phyloP scores from a whole-genome alignment of 768 basidiomycete genomes.

The Naganishia randhawae region DNA sequence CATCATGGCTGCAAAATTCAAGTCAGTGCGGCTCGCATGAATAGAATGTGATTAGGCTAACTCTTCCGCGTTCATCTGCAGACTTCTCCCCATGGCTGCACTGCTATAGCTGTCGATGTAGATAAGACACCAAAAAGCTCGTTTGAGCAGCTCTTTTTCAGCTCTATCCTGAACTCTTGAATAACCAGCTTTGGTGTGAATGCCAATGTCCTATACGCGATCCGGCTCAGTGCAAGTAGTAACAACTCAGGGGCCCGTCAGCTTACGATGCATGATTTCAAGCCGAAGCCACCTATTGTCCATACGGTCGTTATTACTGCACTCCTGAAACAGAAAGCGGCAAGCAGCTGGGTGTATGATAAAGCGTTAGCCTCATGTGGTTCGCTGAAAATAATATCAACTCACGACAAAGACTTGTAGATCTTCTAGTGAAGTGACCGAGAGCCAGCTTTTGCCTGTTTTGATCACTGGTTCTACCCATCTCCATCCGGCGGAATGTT shows the following conservation, averaged over 20 bases:
- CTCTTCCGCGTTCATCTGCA: conserved; percentile 73
- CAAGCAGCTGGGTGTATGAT: conserved; percentile 54
- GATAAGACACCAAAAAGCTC: conserved; percentile 65
- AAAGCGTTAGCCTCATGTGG: neutral
- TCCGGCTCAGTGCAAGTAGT: neutral
- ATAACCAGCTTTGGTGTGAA: conserved; percentile 59
- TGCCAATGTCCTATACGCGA: conserved; percentile 64
- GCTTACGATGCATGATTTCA: conserved; percentile 57
- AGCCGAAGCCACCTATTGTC: conserved; percentile 64
- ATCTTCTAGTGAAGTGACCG: conserved; percentile 63
- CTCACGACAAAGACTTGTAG: conserved; percentile 65
- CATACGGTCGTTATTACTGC: conserved; percentile 53
- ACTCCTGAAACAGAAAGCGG: conserved; percentile 44
- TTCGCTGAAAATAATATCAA: conserved; percentile 52
- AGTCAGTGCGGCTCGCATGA: conserved; percentile 32
- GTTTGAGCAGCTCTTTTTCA: conserved; percentile 73
- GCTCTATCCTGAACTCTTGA: conserved; percentile 44
- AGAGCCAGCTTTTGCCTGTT: conserved; percentile 60
- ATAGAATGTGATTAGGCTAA: conserved; percentile 48
- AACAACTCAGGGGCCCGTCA: neutral
- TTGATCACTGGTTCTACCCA: conserved; percentile 64
- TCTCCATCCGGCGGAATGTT: conserved; percentile 64
- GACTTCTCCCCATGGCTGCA: conserved; percentile 62
- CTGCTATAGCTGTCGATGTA: conserved; percentile 51
- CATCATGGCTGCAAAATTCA: conserved; percentile 60